phyloP scores from a whole-genome alignment of 306 rosid species.

The Geum urbanum region DNA sequence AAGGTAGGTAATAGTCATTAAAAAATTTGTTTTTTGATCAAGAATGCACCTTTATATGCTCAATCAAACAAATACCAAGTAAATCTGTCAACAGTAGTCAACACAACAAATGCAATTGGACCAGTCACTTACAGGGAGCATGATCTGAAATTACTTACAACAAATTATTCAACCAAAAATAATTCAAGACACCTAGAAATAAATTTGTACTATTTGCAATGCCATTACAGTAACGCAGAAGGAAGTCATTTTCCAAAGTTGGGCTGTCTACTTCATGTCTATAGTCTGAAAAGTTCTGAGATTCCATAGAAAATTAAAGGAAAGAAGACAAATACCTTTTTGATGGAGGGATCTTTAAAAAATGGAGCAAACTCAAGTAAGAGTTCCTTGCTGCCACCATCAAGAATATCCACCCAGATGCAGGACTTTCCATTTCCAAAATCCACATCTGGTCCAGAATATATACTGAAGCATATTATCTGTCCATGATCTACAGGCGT shows the following conservation, averaged over 20 bases:
- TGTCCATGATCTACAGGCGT: conserved; percentile 97
- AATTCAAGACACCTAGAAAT: background rate
- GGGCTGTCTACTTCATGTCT: background rate
- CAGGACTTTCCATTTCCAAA: conserved; percentile 89
- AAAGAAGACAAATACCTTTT: conserved; percentile 56
- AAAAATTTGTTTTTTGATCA: conserved; percentile 13
- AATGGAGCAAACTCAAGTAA: conserved; percentile 67
- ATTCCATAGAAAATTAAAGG: conserved; percentile 18
- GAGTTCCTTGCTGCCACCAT: conserved; percentile 83
- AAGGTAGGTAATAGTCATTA: conserved; percentile 31
- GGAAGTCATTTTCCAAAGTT: background rate
- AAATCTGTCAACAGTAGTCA: conserved; percentile 2
- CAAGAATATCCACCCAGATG: conserved; percentile 98
- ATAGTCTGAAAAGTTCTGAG: background rate
- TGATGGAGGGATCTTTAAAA: conserved; percentile 66
- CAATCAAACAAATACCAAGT: background rate
- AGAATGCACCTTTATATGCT: background rate
- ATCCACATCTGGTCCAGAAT: conserved; percentile 77
- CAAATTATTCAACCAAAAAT: background rate
- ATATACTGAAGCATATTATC: conserved; percentile 87
- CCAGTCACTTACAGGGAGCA: background rate
- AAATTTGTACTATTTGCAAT: too few species aligned
- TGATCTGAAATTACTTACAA: background rate
- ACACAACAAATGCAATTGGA: background rate
- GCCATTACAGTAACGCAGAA: background rate